phyloP scores from a whole-genome alignment of 2,329 filamentous ascomycete genomes.

The Clathrospora elynae region DNA sequence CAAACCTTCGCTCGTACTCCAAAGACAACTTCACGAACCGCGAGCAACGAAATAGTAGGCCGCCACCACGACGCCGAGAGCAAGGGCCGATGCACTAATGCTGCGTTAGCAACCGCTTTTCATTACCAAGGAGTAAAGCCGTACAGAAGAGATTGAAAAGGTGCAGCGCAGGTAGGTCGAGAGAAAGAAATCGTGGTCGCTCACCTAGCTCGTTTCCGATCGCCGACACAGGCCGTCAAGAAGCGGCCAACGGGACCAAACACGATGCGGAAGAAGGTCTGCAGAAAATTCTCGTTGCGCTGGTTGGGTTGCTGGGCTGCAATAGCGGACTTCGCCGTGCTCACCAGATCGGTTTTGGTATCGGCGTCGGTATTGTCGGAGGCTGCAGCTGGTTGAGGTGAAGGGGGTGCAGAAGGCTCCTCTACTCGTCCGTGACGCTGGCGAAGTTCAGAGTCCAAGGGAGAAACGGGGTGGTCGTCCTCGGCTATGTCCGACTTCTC shows the following conservation, averaged over 20 bases:
- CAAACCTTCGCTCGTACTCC: not conserved
- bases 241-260: conserved; percentile 19
- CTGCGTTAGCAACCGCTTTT: conserved; percentile 3
- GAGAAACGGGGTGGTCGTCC: conserved; percentile 3
- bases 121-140: not conserved
- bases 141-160: not conserved
- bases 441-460: conserved; percentile 18
- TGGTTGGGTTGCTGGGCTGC: conserved; percentile 5
- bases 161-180: no score
- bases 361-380: not conserved
- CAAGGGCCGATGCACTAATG: conserved; percentile 13
- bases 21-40: conserved; percentile 1
- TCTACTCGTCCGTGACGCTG: conserved; percentile 17
- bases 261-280: conserved; percentile 17
- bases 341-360: conserved; percentile 3
- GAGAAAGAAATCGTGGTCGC: conserved; percentile 10
- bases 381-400: conserved; percentile 1
- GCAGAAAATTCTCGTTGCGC: conserved; percentile 12
- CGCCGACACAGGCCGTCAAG: conserved; percentile 22
- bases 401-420: conserved; percentile 4
- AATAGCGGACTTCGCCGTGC: conserved; percentile 1
- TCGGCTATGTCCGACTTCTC: no score
- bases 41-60: conserved; percentile 16
- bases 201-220: conserved; percentile 34
- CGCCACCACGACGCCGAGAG: conserved; percentile 13